These are phyloP conservation scores for Phialophora tarda DNA, from an alignment of 2,329 filamentous ascomycete genomes.

Conservation along the genomic window DNA sequence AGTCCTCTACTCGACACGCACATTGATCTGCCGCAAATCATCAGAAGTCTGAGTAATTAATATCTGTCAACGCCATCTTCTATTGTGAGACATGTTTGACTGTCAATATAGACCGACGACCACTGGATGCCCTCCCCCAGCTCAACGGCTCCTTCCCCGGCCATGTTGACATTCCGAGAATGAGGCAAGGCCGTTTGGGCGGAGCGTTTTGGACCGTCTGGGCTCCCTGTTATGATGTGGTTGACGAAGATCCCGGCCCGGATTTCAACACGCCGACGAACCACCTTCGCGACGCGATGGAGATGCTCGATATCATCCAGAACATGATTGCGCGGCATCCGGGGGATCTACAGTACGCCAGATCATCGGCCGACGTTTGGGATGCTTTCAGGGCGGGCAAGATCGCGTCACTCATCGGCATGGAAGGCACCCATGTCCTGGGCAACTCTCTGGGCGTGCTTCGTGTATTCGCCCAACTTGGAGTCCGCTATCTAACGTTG, in stretches of 20 bases:
- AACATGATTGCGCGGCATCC: slow-evolving; percentile 27
- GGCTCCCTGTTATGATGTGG: slow-evolving; percentile 75
- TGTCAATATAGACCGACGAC: slow-evolving; percentile 14
- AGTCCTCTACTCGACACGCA: slow-evolving; percentile 15
- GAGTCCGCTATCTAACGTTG: slow-evolving; percentile 39
- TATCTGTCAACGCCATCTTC: not conserved
- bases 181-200: slow-evolving; percentile 72
- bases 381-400: slow-evolving; percentile 32
- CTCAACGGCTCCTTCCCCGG: slow-evolving; percentile 67
- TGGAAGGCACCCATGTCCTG: slow-evolving; percentile 42
- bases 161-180: slow-evolving; percentile 79
- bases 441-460: slow-evolving; percentile 40
- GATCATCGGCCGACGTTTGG: slow-evolving; percentile 20
- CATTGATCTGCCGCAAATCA: slow-evolving; percentile 22
- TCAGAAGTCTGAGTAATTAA: slow-evolving; percentile 15
- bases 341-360: slow-evolving; percentile 23
- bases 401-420: slow-evolving; percentile 40
- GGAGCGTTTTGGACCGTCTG: slow-evolving; percentile 93
- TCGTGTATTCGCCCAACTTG: slow-evolving; percentile 38
- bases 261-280: slow-evolving; percentile 28
- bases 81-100: not conserved
- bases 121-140: slow-evolving; percentile 21
- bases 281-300: slow-evolving; percentile 22
- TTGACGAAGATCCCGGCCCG: slow-evolving; percentile 41
- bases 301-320: slow-evolving; percentile 30